Conservation (phyloP, 2,329 filamentous ascomycete species). For the Cadophora sp. region DNA sequence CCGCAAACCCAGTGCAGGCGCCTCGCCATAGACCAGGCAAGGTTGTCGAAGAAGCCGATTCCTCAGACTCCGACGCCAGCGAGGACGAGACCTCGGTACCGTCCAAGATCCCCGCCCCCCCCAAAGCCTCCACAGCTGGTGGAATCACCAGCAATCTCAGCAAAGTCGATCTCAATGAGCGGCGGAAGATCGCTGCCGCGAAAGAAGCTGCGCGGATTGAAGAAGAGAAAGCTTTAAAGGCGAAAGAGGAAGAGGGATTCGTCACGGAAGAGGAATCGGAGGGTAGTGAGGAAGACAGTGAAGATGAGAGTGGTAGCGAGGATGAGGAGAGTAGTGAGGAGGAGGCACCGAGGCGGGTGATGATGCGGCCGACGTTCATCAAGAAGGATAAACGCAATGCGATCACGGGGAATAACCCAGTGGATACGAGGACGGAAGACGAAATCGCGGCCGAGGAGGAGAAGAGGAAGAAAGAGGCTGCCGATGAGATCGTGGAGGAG, state of each 20-base stretch:
- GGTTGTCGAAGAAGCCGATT: slow-evolving; percentile 56
- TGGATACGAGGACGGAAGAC: slow-evolving; percentile 48
- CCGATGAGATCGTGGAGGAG: slow-evolving; percentile 83
- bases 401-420: slow-evolving; percentile 34
- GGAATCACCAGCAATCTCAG: slow-evolving; percentile 60
- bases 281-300: slow-evolving; percentile 42
- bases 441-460: slow-evolving; percentile 60
- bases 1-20: slow-evolving; percentile 83
- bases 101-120: slow-evolving; percentile 55
- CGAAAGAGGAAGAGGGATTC: slow-evolving; percentile 64
- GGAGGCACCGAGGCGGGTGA: slow-evolving; percentile 60
- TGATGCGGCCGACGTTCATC: slow-evolving; percentile 69
- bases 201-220: slow-evolving; percentile 56
- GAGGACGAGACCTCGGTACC: slow-evolving; percentile 50
- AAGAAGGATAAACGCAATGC: slow-evolving; percentile 60
- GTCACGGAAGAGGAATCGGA: slow-evolving; percentile 56
- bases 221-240: slow-evolving; percentile 49
- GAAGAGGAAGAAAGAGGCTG: slow-evolving; percentile 70
- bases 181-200: slow-evolving; percentile 53
- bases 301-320: slow-evolving; percentile 42
- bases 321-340: slow-evolving; percentile 58
- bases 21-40: slow-evolving; percentile 89
- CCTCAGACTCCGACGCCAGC: slow-evolving; percentile 59
- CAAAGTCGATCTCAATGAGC: slow-evolving; percentile 59
- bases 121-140: slow-evolving; percentile 62